Base-by-base conservation (phyloP, 176 grass and related monocot species). In the Oryza officinalis region DNA sequence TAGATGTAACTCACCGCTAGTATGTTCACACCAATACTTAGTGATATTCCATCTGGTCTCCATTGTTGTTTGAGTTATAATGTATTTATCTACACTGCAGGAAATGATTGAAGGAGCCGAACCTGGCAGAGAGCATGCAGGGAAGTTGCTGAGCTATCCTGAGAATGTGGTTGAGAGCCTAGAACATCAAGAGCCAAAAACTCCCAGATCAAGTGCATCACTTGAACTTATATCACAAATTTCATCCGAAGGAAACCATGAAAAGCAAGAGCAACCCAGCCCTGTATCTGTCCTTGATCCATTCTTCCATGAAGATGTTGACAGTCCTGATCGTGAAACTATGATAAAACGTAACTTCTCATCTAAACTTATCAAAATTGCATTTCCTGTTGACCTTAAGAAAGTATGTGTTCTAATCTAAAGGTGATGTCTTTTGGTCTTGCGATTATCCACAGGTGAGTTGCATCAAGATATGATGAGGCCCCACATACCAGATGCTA, bases 181-280 rank as follows among this genome's bases (percentile, higher is more conserved):
- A 52, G 84, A 87, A 30, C 45, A 72, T 11, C 63, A 69, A 82
- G 87, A 88, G 41, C 73, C 84, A 28, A 67, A 72, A 65, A 81
- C 92, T 80, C 88, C 79, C 61, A 45, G 9, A 32, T 28, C 23
- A 38, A 69, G 35, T 22, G 35, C 27, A 30, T 72, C 84, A 18
- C 2, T 68, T 74, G 47, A 67, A 10, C 61, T 61, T 41, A 83
- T 63, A 82, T 63, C 74, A 74, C 79, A 74, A 73, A 70, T 81
- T 76, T 72, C 76, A 54, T 30, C 57, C 3, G 80, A 87, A 10
- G 77, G 44, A 43, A 90, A 33, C 70, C 15, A 46, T 15, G 75
- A 86, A 76, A 92, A 92, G 86, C 69, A 79, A 49, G 90, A 92
- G 50, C 80, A 83, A 20, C 87, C 86, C 44, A 92, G 83, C 76